Evolutionary conservation across 2,329 filamentous ascomycete genomes (phyloP).

Genomic region (Drechslera avenae): DNA sequence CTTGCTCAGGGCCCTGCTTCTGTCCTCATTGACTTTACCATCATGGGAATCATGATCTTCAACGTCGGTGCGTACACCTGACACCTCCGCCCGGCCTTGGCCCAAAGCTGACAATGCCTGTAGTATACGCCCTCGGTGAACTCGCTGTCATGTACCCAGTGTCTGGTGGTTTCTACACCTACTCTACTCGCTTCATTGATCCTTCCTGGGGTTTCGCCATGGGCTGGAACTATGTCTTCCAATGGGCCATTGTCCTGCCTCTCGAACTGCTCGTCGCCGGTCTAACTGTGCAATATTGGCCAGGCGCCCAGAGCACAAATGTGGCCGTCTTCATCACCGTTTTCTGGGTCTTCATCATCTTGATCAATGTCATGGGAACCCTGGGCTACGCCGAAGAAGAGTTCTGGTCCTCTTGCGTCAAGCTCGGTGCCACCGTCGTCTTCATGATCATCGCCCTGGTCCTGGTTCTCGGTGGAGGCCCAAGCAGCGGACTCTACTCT

Average conservation of each 20-base stretch:
- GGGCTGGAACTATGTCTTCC: slow-evolving; percentile 47
- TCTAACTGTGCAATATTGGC: slow-evolving; percentile 48
- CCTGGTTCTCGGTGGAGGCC: slow-evolving; percentile 62
- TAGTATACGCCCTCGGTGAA: slow-evolving; percentile 57
- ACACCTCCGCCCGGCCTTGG: neutral
- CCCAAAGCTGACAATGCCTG: slow-evolving; percentile 47
- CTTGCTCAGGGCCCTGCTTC: slow-evolving; percentile 35
- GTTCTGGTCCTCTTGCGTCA: slow-evolving; percentile 46
- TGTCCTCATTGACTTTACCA: slow-evolving; percentile 48
- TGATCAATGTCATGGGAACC: slow-evolving; percentile 49
- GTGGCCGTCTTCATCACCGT: slow-evolving; percentile 47
- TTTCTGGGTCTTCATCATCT: slow-evolving; percentile 46
- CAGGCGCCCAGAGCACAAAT: slow-evolving; percentile 17
- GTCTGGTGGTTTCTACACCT: slow-evolving; percentile 59
- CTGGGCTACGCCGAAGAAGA: slow-evolving; percentile 51
- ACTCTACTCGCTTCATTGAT: slow-evolving; percentile 56
- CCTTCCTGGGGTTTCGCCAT: slow-evolving; percentile 52
- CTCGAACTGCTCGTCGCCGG: slow-evolving; percentile 49
- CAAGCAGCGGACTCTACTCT: slow-evolving; percentile 52
- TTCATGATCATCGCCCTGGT: slow-evolving; percentile 58
- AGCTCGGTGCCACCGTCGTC: slow-evolving; percentile 44
- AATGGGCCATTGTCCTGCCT: slow-evolving; percentile 47
- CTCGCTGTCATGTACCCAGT: slow-evolving; percentile 66
- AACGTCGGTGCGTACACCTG: slow-evolving; percentile 41
- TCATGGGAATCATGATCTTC: slow-evolving; percentile 49